Evolutionary conservation across 768 basidiomycete species (phyloP), one percentile per base, ranked within the genome.

Genomic region (Pluteus cervinus): DNA sequence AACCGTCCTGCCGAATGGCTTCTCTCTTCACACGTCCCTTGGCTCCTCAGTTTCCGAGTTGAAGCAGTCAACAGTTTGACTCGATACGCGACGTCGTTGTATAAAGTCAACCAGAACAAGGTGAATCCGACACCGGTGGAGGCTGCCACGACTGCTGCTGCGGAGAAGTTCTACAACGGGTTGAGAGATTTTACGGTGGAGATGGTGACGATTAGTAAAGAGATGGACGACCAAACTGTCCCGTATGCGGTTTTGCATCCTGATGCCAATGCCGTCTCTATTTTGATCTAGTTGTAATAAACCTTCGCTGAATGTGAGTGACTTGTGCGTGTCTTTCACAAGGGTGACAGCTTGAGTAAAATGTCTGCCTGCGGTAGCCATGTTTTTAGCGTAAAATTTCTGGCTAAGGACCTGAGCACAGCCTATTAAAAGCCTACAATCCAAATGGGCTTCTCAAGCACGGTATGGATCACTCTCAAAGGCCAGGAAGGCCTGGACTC

Each of bases 221-320:
- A 54, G 36, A 42, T 60, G 10, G 58, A 57, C 44, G 58, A 60
- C 33, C 53, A 60, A 37, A 42, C 42, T 36, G 56, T 52, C 7
- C 51, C 51, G 8, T 60, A 60, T 29, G 28, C 39, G 24, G 58
- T 60, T 12, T 28, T 60, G 44, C 50, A 56, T 40, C 58, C 58
- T 4, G 41, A 39, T 7, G 34, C 25, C 18, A 53, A 52, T 14
- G 55, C 57, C 10, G 48, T 48, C 24, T 53, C 57, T 2, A 58
- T 60, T 32, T 39, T 57, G 18, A 57, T 56, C 29, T 56, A 37
- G 45, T 3, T 45, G 24, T 36, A 22, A 21, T 24, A 29, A 38
- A n/a, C n/a, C n/a, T n/a, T n/a, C n/a, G n/a, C n/a, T n/a, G n/a
- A n/a, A n/a, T n/a, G n/a, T n/a, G n/a, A n/a, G n/a, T n/a, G n/a